Base-by-base conservation (phyloP, 2,329 filamentous ascomycete genomes). In the Trichophyton simii region DNA sequence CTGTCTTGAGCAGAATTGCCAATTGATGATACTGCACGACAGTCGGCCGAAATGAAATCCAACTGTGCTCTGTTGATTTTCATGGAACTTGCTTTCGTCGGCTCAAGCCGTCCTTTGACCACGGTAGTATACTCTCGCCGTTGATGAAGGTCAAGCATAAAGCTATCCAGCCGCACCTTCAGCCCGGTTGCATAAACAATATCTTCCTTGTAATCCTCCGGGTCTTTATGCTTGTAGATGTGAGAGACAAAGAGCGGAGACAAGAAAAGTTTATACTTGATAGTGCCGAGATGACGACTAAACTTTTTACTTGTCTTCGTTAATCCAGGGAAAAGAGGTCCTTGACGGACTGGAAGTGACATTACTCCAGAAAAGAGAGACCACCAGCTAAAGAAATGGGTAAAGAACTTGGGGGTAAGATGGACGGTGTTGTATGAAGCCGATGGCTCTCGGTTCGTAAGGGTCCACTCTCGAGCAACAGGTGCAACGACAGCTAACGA, bases 241-340 rank as follows among this genome's bases (percentile, higher is more conserved):
- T 99, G 94, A 67, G 91, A 95, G 65, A 99, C 83, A 73, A 95
- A 99, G 1, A 99, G 77, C 0, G 94, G 94, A 1, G 94, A 95
- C 15, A 99, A 79, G 2, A 97, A 81, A 22, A 99, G 77, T 65
- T 92, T 96, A 77, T 97, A 97, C 78, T 99, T 99, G 79, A 99
- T 91, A 7, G 95, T 99, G n/a, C 91, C 92, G 64, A 99, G 78
- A 74, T 99, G 95, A 58, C 94, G 84, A 13, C 92, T 92, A 72
- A 99, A 99, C 72, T 99, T 99, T 77, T 99, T 99, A 79, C 90
- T 96, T 54, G 90, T 94, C 78, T 96, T 96, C 67, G 96, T 94
- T 25, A 91, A 83, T 0, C 90, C 91, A 4, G 91, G 92, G 85
- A 91, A 99, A 2, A 99, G 80, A 55, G 83, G 82, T 15, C 94